Base-by-base conservation (phyloP, 2,329 filamentous ascomycete species). In the Myrmaecium sp. region DNA sequence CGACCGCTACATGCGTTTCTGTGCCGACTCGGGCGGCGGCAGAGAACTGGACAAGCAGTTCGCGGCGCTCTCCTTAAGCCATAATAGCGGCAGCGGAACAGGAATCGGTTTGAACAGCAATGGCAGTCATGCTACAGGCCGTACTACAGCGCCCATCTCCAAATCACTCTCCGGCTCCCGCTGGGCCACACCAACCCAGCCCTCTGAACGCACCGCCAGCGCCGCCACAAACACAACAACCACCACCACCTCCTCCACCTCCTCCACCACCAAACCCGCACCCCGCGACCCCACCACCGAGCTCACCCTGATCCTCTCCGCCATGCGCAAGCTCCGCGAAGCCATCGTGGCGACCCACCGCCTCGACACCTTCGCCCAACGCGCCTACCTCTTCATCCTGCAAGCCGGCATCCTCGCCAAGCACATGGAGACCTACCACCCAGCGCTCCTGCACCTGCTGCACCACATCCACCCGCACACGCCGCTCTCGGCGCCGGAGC, bases 311-410 rank as follows among this genome's bases (percentile, higher is more conserved):
- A 71, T 95, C 27, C 63, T 94, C 28, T 68, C 79, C 41, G 80
- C 86, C 3, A 74, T 95, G 46, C 74, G 89, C 34, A 95, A 94
- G 50, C 68, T 98, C 17, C 73, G 89, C 30, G 89, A 98, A 57
- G 84, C 76, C 14, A 74, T 95, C 25, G 69, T 92, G 3, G 80
- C 80, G 8, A 74, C 78, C 6, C 69, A 72, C 28, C 71, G 84
- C 12, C 59, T 64, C 18, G 79, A 93, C 44, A 61, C 69, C 27
- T 98, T 98, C 51, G 74, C 86, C 1, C 71, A 78, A n/a, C 74
- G 83, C 39, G 80, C 74, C 10, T 93, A 95, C 53, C 71, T 92
- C 34, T 95, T 95, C 60, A 82, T 80, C 41, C 80, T 92, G 40
- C 76, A 84, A 29, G 64, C 84, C 14, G 74, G 79, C 14, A 74